phyloP scores from a whole-genome alignment of 257 asterid genomes.

The Penstemon eatonii region DNA sequence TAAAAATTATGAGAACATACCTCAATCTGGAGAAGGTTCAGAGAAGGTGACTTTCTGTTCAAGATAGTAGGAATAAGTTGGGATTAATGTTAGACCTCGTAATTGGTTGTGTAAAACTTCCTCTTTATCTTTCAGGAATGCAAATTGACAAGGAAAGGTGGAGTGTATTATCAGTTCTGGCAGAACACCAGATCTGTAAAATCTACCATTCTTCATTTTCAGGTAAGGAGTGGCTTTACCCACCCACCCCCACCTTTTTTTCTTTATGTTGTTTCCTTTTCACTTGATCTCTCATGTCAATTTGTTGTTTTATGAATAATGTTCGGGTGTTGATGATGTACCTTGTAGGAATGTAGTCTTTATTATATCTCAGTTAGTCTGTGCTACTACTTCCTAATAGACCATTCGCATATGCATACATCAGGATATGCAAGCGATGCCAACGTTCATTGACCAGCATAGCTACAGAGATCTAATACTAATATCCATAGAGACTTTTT shows the following conservation, averaged over 20 bases:
- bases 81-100: neutral
- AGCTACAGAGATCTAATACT: neutral
- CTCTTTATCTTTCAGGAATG: constrained; percentile 37
- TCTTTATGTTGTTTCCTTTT: neutral
- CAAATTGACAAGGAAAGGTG: constrained; percentile 52
- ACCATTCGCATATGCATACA: neutral
- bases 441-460: neutral
- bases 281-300: neutral
- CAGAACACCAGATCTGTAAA: constrained; percentile 57
- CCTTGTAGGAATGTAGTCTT: neutral
- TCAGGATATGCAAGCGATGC: neutral
- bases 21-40: constrained; percentile 50
- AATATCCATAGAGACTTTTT: neutral
- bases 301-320: constrained; percentile 3
- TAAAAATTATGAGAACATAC: constrained; percentile 54
- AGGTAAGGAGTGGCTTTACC: constrained; percentile 30
- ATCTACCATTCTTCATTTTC: constrained; percentile 59
- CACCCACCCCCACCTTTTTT: neutral
- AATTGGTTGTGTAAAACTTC: neutral
- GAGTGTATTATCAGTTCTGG: constrained; percentile 52
- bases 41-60: constrained; percentile 37
- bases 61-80: constrained; percentile 8
- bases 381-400: neutral
- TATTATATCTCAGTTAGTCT: neutral
- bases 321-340: neutral